These are phyloP conservation scores for Tetrapisispora iriomotensis DNA, from an alignment of 805 yeast species.

Conservation along the genomic window DNA sequence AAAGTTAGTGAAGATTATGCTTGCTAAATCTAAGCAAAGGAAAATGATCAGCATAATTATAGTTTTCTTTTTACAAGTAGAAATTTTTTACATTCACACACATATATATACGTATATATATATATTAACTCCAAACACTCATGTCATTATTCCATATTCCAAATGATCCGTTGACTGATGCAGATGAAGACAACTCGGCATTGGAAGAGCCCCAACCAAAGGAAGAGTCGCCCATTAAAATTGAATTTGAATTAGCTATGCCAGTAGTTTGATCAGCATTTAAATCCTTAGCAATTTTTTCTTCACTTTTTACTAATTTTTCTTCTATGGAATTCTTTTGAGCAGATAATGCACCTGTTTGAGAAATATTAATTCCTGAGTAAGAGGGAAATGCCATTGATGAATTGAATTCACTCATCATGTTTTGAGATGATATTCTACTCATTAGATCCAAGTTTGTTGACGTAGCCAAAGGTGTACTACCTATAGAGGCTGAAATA, in stretches of 20 bases:
- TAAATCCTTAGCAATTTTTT: background rate
- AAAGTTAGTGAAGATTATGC: too few relatives aligned
- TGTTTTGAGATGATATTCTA: background rate
- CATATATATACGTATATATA: too few relatives aligned
- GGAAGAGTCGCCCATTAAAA: constrained; percentile 2
- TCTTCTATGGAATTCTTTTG: background rate
- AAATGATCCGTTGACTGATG: constrained; percentile 5
- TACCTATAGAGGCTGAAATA: background rate
- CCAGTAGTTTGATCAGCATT: background rate
- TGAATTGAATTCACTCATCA: background rate
- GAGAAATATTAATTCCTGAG: background rate
- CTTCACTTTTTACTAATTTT: background rate
- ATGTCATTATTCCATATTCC: constrained; percentile 29
- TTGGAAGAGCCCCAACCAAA: constrained; percentile 9
- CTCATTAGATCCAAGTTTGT: constrained; percentile 1
- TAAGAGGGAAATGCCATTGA: constrained; percentile 1
- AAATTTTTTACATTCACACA: too few relatives aligned
- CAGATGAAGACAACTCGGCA: constrained; percentile 3
- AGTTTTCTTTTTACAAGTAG: too few relatives aligned
- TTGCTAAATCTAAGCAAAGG: too few relatives aligned
- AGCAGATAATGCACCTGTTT: background rate
- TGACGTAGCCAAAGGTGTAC: constrained; percentile 1
- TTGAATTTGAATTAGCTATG: background rate
- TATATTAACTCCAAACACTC: constrained; percentile 34
- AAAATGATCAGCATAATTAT: too few relatives aligned